Conservation (phyloP, 805 yeast genomes). For the Dipodascus geniculatus region DNA sequence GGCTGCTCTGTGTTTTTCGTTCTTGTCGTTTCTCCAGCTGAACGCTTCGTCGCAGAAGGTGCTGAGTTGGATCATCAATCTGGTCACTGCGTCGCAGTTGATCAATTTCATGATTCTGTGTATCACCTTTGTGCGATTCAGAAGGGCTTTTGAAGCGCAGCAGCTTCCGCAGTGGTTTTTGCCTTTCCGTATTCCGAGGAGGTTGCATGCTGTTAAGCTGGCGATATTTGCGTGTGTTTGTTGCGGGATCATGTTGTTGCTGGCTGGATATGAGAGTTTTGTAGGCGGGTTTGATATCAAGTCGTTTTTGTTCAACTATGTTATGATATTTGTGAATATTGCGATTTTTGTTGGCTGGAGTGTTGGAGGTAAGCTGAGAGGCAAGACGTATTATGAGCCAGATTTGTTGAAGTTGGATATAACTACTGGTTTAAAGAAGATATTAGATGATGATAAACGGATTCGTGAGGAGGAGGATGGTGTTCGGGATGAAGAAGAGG, state of each 20-base stretch:
- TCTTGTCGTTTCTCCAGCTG: conserved; percentile 54
- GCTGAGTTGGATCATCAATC: conserved; percentile 58
- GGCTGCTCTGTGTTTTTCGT: conserved; percentile 39
- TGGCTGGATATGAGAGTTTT: conserved; percentile 63
- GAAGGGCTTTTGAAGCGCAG: conserved; percentile 46
- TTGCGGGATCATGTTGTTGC: conserved; percentile 42
- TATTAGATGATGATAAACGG: background rate
- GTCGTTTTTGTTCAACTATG: conserved; percentile 55
- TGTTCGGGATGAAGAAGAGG: background rate
- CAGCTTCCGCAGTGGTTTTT: conserved; percentile 35
- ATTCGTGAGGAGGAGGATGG: background rate
- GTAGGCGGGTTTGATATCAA: conserved; percentile 56
- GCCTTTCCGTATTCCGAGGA: conserved; percentile 28
- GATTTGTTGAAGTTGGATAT: background rate
- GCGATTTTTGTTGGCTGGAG: conserved; percentile 40
- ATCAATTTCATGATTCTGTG: conserved; percentile 48
- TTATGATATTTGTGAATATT: conserved; percentile 53
- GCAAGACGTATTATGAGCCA: conserved; percentile 35
- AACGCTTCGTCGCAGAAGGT: conserved; percentile 49
- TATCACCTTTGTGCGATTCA: conserved; percentile 49
- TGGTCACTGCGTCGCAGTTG: conserved; percentile 60
- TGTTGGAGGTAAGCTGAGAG: conserved; percentile 39
- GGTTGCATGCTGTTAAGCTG: background rate
- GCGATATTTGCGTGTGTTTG: conserved; percentile 52
- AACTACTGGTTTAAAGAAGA: background rate